A percentile compares a stretch with the other conserved stretches of the same genome.
phyloP scores from a whole-genome alignment of 2,329 filamentous ascomycete species.

The Blastomyces silverae region DNA sequence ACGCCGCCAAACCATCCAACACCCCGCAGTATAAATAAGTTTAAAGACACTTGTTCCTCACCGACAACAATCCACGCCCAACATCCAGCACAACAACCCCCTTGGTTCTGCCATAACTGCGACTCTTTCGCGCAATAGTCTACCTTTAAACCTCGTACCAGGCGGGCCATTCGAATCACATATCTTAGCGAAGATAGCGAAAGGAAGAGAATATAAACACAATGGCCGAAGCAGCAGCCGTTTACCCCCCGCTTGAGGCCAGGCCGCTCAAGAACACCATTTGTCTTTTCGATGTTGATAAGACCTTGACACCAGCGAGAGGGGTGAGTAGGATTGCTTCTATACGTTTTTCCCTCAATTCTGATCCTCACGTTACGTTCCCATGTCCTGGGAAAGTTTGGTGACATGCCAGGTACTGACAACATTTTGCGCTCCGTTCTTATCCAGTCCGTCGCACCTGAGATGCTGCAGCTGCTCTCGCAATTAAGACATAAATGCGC shows the following conservation, averaged over 20 bases:
- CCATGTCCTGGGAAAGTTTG: background rate
- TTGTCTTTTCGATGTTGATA: conserved; percentile 93
- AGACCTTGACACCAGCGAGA: conserved; percentile 77
- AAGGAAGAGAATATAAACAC: background rate
- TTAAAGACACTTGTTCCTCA: background rate
- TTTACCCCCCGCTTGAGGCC: conserved; percentile 68
- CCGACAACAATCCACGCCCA: background rate
- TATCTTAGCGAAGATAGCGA: background rate
- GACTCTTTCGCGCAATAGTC: background rate
- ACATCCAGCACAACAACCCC: background rate
- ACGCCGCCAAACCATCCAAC: too few relatives aligned
- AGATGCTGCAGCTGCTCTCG: conserved; percentile 76
- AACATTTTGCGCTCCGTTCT: conserved; percentile 8
- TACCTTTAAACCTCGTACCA: background rate
- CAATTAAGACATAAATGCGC: conserved; percentile 78
- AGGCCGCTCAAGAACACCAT: conserved; percentile 90
- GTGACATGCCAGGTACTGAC: background rate
- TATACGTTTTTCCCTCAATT: background rate
- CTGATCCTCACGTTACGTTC: background rate
- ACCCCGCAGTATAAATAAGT: background rate
- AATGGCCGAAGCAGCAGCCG: conserved; percentile 18
- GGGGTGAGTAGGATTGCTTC: conserved; percentile 49
- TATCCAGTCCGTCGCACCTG: conserved; percentile 58
- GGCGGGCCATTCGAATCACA: background rate
- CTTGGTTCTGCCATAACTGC: background rate